Evolutionary conservation across 179 eudicot species (phyloP), one percentile per base, ranked within the genome.

Genomic region (Silene coronaria): DNA sequence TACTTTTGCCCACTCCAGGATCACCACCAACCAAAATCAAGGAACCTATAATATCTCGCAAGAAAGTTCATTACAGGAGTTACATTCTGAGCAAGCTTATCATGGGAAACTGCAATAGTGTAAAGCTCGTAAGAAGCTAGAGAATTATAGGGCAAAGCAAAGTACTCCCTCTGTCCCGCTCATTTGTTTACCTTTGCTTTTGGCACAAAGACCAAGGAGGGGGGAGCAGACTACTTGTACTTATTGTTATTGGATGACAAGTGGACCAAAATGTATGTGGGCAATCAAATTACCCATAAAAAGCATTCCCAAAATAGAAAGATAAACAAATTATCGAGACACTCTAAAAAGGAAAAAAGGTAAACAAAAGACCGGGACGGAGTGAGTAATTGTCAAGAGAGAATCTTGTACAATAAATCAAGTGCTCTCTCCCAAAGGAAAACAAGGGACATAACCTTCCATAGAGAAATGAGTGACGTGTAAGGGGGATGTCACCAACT

Each of bases 1-100:
- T 95, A 80, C 99, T 95, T 84, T 95, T 95, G 75, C 99, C 99
- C 83, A 95, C 97, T 73, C 99, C 99, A 67, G 97, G 99, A 87
- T 95, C 99, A 75, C 99, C 99, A 81, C 99, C 99, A 75, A 95
- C 81, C 84, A 95, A 83, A 73, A 89, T 82, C 79, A 95, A 84
- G 74, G 93, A 95, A 76, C 99, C 99, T 95, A 80, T 30, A 74
- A 75, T 76, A 77, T 26, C 26, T 70, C 38, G 1, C 1, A 70
- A 70, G 13, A 70, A 48, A 70, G 3, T 12, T 13, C 48, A 61
- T 68, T 38, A 42, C 5, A 34, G 10, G 16, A 65, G 42, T 57
- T 4, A 69, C 57, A 69, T 69, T 69, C 58, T 11, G 8, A 1
- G 57, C 72, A 42, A 42, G n/a, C 55, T 68, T 16, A 34, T 42